A percentile compares a stretch with the other conserved stretches of the same genome.
These are phyloP conservation scores for Camellia japonica DNA, from an alignment of 148 eudicot species.

Conservation along the genomic window DNA sequence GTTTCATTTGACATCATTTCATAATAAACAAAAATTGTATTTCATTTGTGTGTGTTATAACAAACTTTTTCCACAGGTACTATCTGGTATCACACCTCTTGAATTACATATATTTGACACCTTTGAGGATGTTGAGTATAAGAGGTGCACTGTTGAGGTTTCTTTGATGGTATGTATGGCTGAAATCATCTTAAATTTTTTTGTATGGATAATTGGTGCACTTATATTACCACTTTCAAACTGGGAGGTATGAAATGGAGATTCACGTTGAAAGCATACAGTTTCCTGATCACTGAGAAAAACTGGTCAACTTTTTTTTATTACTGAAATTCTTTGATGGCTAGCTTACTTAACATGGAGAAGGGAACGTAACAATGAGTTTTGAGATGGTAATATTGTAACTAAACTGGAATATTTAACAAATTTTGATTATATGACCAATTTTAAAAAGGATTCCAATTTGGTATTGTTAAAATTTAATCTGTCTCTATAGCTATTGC, in stretches of 20 bases:
- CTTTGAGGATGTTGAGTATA: conserved; percentile 36
- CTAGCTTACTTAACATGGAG: not conserved
- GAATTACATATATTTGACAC: conserved; percentile 30
- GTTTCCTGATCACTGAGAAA: not conserved
- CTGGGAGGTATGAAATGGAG: conserved; percentile 4
- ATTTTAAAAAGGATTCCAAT: not conserved
- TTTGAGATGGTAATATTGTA: not conserved
- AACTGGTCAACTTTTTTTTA: not conserved
- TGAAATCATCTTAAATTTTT: not conserved
- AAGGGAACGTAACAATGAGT: not conserved
- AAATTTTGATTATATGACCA: not conserved
- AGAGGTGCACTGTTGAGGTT: conserved; percentile 28
- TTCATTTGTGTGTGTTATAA: not conserved
- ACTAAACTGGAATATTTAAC: not conserved
- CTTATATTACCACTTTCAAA: not conserved
- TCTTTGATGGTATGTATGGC: conserved; percentile 31
- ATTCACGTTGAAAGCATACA: not conserved
- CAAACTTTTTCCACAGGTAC: conserved; percentile 17
- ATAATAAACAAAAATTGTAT: not conserved
- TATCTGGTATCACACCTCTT: conserved; percentile 25
- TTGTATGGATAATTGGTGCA: not conserved
- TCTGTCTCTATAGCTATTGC: not conserved
- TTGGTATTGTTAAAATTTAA: not conserved
- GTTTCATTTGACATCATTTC: not conserved
- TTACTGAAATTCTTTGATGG: not conserved